phyloP scores from a whole-genome alignment of 495 filamentous ascomycete genomes.

The Cladorrhinum samala region DNA sequence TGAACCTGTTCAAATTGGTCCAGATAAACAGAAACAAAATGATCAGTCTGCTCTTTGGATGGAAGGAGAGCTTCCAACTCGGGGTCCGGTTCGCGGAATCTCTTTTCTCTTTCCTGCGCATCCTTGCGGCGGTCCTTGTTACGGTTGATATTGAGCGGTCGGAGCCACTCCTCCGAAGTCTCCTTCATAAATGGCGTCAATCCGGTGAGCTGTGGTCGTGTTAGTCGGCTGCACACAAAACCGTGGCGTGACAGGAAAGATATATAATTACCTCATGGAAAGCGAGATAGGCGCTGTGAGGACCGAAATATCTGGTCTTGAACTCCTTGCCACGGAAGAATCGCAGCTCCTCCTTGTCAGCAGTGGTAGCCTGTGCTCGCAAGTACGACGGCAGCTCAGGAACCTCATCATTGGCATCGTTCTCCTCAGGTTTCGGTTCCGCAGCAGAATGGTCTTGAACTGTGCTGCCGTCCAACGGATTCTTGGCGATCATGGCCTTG shows the following conservation, averaged over 20 bases:
- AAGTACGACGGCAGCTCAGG: conserved; percentile 15
- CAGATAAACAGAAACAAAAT: conserved; percentile 35
- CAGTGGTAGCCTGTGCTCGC: conserved; percentile 21
- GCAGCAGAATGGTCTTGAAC: conserved; percentile 28
- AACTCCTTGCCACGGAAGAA: conserved; percentile 37
- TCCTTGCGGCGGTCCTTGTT: conserved; percentile 31
- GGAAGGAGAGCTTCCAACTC: conserved; percentile 37
- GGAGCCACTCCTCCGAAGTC: conserved; percentile 38
- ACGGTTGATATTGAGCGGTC: conserved; percentile 30
- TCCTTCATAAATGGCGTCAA: conserved; percentile 43
- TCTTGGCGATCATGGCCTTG: conserved; percentile 34
- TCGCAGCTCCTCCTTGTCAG: conserved; percentile 30
- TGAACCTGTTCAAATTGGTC: conserved; percentile 43
- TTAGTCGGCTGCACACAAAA: neutral
- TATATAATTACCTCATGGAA: conserved; percentile 28
- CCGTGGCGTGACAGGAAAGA: neutral
- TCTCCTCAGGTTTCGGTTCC: conserved; percentile 13
- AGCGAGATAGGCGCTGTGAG: conserved; percentile 41
- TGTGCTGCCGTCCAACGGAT: conserved; percentile 32
- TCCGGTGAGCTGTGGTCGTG: conserved; percentile 31
- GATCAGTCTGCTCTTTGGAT: conserved; percentile 31
- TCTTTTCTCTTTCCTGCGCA: conserved; percentile 29
- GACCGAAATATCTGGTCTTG: conserved; percentile 45
- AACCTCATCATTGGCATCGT: conserved; percentile 5
- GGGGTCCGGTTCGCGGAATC: conserved; percentile 24